A percentile compares a stretch with the other conserved stretches of the same genome.
Evolutionary conservation across 148 eudicot genomes (phyloP).

Genomic region (Linanthus parryae): DNA sequence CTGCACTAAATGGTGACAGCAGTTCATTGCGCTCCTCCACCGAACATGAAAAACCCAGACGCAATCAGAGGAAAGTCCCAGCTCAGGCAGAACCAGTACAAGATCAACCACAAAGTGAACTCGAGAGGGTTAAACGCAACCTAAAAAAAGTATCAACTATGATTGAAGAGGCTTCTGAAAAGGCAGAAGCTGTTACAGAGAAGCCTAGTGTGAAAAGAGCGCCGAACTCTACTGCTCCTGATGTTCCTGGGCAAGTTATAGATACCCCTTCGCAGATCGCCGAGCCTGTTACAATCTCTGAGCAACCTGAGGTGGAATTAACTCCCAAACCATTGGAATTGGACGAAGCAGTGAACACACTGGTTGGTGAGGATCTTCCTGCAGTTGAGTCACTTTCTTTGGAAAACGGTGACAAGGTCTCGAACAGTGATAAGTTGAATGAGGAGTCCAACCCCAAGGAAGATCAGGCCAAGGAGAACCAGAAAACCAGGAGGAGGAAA

Average conservation of each 20-base stretch:
- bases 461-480: slow-evolving; percentile 37
- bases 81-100: slow-evolving; percentile 31
- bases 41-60: slow-evolving; percentile 42
- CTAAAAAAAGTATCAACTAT: slow-evolving; percentile 45
- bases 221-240: slow-evolving; percentile 16
- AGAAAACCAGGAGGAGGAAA: slow-evolving; percentile 35
- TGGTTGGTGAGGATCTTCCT: slow-evolving; percentile 22
- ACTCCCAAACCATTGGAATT: slow-evolving; percentile 17
- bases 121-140: slow-evolving; percentile 54
- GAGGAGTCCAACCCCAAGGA: slow-evolving; percentile 39
- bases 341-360: slow-evolving; percentile 27
- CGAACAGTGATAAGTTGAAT: slow-evolving; percentile 7
- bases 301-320: slow-evolving; percentile 21
- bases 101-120: slow-evolving; percentile 52
- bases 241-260: slow-evolving; percentile 18
- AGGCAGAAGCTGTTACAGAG: slow-evolving; percentile 29
- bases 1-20: slow-evolving; percentile 27
- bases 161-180: slow-evolving; percentile 24
- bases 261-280: slow-evolving; percentile 19
- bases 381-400: slow-evolving; percentile 16
- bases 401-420: slow-evolving; percentile 27
- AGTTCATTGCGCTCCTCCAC: slow-evolving; percentile 18
- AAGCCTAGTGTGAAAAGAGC: slow-evolving; percentile 20
- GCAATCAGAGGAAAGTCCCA: slow-evolving; percentile 31
- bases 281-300: slow-evolving; percentile 12